These are phyloP conservation scores for Carex arenaria DNA, from an alignment of 202 grass and related monocot species.

Conservation along the genomic window DNA sequence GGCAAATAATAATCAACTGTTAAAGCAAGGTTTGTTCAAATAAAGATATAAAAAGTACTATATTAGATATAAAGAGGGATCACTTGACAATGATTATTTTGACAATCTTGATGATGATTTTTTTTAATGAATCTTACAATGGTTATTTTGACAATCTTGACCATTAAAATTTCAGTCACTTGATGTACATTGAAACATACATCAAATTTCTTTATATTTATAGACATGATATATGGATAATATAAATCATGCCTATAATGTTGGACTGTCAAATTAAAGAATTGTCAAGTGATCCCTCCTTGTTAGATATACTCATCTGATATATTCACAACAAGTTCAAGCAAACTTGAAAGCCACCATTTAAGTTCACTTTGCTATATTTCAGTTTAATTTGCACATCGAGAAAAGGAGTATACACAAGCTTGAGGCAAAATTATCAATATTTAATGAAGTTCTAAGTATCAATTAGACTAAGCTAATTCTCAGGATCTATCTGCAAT, in stretches of 20 bases:
- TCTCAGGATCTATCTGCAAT: not conserved
- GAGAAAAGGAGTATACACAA: not conserved
- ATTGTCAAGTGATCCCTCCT: no score
- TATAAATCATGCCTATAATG: no score
- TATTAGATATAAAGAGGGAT: not conserved
- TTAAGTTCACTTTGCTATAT: not conserved
- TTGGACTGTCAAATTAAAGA: no score
- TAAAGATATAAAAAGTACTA: not conserved
- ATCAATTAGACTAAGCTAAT: not conserved
- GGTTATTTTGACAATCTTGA: no score
- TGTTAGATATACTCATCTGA: not conserved
- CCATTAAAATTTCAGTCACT: no score
- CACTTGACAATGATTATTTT: no score
- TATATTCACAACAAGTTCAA: not conserved
- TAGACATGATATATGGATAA: no score
- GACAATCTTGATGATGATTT: no score
- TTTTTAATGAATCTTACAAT: no score
- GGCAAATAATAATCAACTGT: not conserved
- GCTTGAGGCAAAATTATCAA: not conserved
- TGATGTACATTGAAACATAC: no score
- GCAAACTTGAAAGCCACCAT: not conserved
- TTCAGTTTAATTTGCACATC: not conserved
- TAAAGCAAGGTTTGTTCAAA: conserved; percentile 14
- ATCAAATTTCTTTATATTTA: no score
- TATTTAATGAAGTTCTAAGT: not conserved